phyloP scores from a whole-genome alignment of 495 filamentous ascomycete species.

The Aspergillus leporis region DNA sequence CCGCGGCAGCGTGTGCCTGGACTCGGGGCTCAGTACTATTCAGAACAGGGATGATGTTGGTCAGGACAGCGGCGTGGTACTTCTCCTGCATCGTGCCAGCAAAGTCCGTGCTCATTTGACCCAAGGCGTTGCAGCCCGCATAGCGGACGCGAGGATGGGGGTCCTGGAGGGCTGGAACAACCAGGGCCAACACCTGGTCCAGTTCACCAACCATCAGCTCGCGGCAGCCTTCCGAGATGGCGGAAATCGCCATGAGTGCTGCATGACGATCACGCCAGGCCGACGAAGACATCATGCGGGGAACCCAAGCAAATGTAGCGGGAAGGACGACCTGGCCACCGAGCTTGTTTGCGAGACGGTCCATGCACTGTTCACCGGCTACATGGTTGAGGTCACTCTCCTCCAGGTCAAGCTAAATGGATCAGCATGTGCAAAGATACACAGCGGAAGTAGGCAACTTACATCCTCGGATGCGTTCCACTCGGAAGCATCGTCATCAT shows the following conservation, averaged over 20 bases:
- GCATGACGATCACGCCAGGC: constrained; percentile 96
- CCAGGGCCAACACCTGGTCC: constrained; percentile 88
- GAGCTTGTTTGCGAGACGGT: constrained; percentile 94
- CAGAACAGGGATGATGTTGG: constrained; percentile 89
- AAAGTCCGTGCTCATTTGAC: constrained; percentile 99
- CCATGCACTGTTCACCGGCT: constrained; percentile 98
- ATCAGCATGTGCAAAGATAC: constrained; percentile 18
- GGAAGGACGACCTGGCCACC: constrained; percentile 83
- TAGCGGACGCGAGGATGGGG: constrained; percentile 93
- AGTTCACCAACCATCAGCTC: constrained; percentile 95
- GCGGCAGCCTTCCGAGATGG: constrained; percentile 96
- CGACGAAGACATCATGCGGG: constrained; percentile 93
- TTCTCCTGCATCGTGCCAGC: constrained; percentile 98
- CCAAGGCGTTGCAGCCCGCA: constrained; percentile 98
- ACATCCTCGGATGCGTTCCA: constrained; percentile 95
- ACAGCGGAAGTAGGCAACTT: constrained; percentile 29
- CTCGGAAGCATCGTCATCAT: constrained; percentile 92
- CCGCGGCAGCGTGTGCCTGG: constrained; percentile 94
- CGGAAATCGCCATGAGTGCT: constrained; percentile 98
- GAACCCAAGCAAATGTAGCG: constrained; percentile 96
- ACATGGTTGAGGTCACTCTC: constrained; percentile 98
- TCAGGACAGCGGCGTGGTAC: constrained; percentile 81
- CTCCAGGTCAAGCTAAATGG: constrained; percentile 74
- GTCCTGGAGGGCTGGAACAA: constrained; percentile 89
- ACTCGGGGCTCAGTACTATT: constrained; percentile 89